Base-by-base conservation (phyloP, 495 filamentous ascomycete species). In the Letharia columbiana region DNA sequence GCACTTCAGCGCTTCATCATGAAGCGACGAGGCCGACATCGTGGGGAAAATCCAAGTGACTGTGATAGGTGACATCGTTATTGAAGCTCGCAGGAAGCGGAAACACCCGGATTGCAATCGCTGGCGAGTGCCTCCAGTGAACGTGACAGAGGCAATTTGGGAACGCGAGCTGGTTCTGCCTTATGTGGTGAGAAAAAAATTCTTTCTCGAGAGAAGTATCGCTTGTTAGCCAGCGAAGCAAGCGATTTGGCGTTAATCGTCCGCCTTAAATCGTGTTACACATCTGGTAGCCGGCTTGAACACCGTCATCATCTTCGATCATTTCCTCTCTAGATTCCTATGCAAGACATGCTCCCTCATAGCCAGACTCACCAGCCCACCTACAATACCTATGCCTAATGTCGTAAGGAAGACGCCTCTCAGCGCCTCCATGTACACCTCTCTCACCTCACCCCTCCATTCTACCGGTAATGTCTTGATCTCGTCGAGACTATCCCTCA, bases 341-440 rank as follows among this genome's bases (percentile, higher is more conserved):
- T 96, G 87, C 70, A 96, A 71, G 61, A 81, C 86, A 70, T 96
- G 86, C 77, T 96, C 88, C 74, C 82, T 87, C 84, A 96, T 90
- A 11, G 84, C 81, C 54, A 87, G 77, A 70, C 82, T 83, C 12
- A 88, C 70, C 52, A 90, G 71, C 8, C 77, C 85, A 1, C 79
- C 89, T 18, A 89, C 59, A 0, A 87, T 69, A 1, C 78, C 78
- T 63, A 95, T 71, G 0, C 80, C 89, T 28, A 96, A 70, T 33
- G 83, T 76, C 0, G 87, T 84, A 47, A 88, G 71, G 77, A 92
- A 96, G 0, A 95, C 90, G 8, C 85, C 87, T 56, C 84, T 81
- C 60, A 96, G 79, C 5, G 90, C 89, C 62, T 84, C 83, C 81
- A 91, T 89, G 71, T 92, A 94, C 3, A 86, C 84, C 45, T 83